Conservation (phyloP, 164 flowering plant species). For the Nelumbo lutea region DNA sequence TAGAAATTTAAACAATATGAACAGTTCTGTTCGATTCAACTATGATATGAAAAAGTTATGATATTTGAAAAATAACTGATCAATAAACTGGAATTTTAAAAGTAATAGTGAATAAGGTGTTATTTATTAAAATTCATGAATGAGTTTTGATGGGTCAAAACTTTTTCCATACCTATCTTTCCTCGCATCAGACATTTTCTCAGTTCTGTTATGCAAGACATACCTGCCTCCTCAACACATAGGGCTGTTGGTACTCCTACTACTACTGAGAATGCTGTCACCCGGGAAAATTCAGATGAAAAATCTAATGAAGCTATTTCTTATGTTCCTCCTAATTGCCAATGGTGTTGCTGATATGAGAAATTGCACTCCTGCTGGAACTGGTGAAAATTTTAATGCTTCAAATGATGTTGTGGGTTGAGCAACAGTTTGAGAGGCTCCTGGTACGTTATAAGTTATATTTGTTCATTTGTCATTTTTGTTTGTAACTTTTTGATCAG, state of each 20-base stretch:
- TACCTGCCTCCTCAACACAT: slow-evolving; percentile 17
- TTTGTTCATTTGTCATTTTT: no score
- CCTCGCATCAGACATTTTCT: no score
- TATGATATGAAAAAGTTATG: no score
- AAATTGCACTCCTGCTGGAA: slow-evolving; percentile 14
- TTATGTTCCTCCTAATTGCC: slow-evolving; percentile 42
- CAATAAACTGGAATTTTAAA: no score
- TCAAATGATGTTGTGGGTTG: slow-evolving; percentile 34
- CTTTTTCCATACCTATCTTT: no score
- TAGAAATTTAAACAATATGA: slow-evolving; percentile 19
- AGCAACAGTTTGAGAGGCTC: slow-evolving; percentile 40
- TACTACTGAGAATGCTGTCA: slow-evolving; percentile 18
- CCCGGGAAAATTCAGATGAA: slow-evolving; percentile 25
- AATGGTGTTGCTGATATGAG: slow-evolving; percentile 29
- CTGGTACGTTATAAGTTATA: slow-evolving; percentile 37
- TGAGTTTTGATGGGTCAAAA: no score
- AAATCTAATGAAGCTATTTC: slow-evolving; percentile 32
- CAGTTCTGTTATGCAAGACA: slow-evolving; percentile 28
- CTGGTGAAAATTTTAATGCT: slow-evolving; percentile 52
- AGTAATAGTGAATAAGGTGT: no score
- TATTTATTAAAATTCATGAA: no score
- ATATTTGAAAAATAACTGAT: no score
- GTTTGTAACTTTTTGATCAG: no score
- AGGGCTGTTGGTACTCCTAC: slow-evolving; percentile 19
- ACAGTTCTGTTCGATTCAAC: slow-evolving; percentile 6